phyloP scores from a whole-genome alignment of 2,329 filamentous ascomycete genomes.

The Arthrobotrys sinensis region DNA sequence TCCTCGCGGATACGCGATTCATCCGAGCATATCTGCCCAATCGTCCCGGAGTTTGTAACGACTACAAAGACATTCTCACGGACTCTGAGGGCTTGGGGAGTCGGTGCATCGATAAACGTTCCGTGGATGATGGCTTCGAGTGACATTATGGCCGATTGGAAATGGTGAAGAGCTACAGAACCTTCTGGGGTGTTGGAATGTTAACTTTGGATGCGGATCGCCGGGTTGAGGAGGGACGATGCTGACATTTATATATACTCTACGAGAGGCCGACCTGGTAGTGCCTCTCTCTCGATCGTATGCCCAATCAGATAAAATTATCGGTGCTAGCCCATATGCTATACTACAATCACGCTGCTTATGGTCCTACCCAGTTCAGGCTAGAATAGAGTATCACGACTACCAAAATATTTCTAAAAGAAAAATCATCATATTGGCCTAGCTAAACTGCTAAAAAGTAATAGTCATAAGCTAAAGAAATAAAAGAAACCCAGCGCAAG shows the following conservation, averaged over 20 bases:
- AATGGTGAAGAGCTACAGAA: not conserved
- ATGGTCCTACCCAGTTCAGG: no score
- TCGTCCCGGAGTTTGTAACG: conserved; percentile 33
- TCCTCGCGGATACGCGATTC: conserved; percentile 32
- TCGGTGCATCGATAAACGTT: conserved; percentile 63
- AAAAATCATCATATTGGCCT: conserved; percentile 46
- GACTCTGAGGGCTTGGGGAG: conserved; percentile 59
- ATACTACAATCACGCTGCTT: no score
- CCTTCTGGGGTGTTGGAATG: not conserved
- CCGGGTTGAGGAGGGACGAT: not conserved
- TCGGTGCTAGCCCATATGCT: no score
- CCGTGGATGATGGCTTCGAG: conserved; percentile 50
- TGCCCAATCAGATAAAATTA: not conserved
- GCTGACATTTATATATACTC: not conserved
- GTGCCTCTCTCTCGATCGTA: not conserved
- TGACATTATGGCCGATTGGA: conserved; percentile 4
- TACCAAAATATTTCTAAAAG: not conserved
- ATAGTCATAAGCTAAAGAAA: conserved; percentile 20
- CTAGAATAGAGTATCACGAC: not conserved
- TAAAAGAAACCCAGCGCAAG: conserved; percentile 4
- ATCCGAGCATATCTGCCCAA: conserved; percentile 32
- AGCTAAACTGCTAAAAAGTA: conserved; percentile 39
- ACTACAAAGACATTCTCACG: conserved; percentile 59
- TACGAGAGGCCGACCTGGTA: not conserved
- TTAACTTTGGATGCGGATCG: not conserved